Evolutionary conservation across 257 asterid genomes (phyloP).

Genomic region (Leptodermis oblonga): DNA sequence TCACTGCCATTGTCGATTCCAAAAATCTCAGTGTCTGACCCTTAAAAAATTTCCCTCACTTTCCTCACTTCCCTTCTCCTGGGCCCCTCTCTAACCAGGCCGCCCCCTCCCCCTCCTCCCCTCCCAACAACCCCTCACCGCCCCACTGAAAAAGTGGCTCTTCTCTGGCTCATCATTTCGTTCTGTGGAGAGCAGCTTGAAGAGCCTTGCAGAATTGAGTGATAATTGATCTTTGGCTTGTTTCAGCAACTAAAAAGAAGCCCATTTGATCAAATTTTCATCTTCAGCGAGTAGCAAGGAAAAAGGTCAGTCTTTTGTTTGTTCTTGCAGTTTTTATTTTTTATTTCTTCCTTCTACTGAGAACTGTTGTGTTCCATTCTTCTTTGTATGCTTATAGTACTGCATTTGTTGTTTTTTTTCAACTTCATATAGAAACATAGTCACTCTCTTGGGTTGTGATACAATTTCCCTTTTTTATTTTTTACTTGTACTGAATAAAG

Average conservation of each 20-base stretch:
- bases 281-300: neutral
- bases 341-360: neutral
- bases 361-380: neutral
- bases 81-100: neutral
- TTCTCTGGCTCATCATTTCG: conserved; percentile 3
- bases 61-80: conserved; percentile 18
- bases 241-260: neutral
- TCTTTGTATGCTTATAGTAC: neutral
- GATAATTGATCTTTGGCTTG: neutral
- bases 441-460: neutral
- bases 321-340: neutral
- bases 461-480: neutral
- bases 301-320: conserved; percentile 14
- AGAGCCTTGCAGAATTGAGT: neutral
- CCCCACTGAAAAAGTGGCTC: neutral
- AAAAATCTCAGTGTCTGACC: conserved; percentile 5
- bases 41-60: conserved; percentile 19
- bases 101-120: neutral
- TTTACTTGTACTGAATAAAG: neutral
- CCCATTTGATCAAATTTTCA: neutral
- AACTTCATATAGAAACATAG: neutral
- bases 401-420: neutral
- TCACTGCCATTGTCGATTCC: conserved; percentile 14
- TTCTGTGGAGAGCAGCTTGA: neutral
- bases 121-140: neutral